A percentile compares a stretch with the other conserved stretches of the same genome.
phyloP scores from a whole-genome alignment of 73 alveolate species.

The Symbiodinium natans region DNA sequence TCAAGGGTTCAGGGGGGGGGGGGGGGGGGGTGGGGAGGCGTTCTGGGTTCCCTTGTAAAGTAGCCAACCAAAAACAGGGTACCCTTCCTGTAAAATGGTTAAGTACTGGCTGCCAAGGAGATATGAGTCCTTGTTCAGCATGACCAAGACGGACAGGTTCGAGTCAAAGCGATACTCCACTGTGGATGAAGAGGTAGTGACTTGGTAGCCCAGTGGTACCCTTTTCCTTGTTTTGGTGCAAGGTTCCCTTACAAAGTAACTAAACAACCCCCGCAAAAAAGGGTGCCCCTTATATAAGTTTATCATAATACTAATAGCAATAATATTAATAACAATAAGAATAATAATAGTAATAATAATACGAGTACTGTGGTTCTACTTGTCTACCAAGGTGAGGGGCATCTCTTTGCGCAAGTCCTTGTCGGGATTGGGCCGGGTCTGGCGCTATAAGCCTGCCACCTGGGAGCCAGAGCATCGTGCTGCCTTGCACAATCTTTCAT shows the following conservation, averaged over 20 bases:
- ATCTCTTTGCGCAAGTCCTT: not conserved
- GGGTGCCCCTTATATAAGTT: too few relatives aligned
- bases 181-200: not conserved
- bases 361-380: not conserved
- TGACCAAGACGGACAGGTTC: not conserved
- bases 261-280: too few relatives aligned
- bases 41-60: too few relatives aligned
- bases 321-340: not conserved
- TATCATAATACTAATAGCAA: not conserved
- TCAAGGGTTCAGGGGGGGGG: too few relatives aligned
- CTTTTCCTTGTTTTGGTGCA: not conserved
- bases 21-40: too few relatives aligned
- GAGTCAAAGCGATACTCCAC: not conserved
- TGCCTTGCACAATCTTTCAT: not conserved
- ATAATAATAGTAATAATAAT: too few relatives aligned
- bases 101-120: too few relatives aligned
- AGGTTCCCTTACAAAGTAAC: not conserved
- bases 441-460: not conserved
- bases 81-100: too few relatives aligned
- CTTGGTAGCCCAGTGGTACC: not conserved
- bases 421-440: not conserved
- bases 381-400: not conserved
- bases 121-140: not conserved
- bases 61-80: too few relatives aligned
- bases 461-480: not conserved